phyloP scores from a whole-genome alignment of 2,329 filamentous ascomycete species.

The Diaporthe sp. region DNA sequence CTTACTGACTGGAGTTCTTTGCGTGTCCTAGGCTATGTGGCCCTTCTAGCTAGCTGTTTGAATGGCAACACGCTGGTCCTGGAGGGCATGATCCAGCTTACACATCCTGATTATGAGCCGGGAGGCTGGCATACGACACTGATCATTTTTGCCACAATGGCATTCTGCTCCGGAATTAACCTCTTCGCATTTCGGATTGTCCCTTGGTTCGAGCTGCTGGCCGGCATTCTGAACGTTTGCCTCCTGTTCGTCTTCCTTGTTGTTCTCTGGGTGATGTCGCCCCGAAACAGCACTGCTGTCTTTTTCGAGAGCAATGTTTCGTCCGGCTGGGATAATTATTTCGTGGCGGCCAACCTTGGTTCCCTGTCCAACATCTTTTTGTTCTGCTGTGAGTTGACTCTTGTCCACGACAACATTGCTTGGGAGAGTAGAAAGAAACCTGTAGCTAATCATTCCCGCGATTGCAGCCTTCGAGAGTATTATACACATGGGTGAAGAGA shows the following conservation, averaged over 20 bases:
- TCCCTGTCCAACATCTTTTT: constrained; percentile 50
- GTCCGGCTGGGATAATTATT: constrained; percentile 37
- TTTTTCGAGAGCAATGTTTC: constrained; percentile 24
- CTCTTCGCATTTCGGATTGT: constrained; percentile 53
- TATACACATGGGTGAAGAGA: constrained; percentile 62
- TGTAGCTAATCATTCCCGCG: neutral
- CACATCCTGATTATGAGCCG: constrained; percentile 29
- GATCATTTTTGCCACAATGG: constrained; percentile 51
- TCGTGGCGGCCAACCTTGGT: constrained; percentile 50
- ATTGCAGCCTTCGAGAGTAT: constrained; percentile 58
- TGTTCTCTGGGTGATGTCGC: constrained; percentile 35
- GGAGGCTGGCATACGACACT: constrained; percentile 53
- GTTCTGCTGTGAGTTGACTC: constrained; percentile 45
- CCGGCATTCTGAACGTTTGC: constrained; percentile 47
- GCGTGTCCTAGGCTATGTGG: constrained; percentile 50
- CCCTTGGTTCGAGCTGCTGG: constrained; percentile 53
- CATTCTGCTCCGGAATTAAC: constrained; percentile 45
- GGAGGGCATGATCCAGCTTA: constrained; percentile 35
- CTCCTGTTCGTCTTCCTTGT: constrained; percentile 34
- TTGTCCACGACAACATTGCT: too few relatives aligned
- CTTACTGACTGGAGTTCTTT: neutral
- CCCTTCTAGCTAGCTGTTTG: constrained; percentile 48
- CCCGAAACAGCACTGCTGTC: constrained; percentile 26
- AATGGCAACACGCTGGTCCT: constrained; percentile 43
- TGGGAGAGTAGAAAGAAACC: too few relatives aligned